Base-by-base conservation (phyloP, 176 grass and related monocot species). In the Paspalum vaginatum region DNA sequence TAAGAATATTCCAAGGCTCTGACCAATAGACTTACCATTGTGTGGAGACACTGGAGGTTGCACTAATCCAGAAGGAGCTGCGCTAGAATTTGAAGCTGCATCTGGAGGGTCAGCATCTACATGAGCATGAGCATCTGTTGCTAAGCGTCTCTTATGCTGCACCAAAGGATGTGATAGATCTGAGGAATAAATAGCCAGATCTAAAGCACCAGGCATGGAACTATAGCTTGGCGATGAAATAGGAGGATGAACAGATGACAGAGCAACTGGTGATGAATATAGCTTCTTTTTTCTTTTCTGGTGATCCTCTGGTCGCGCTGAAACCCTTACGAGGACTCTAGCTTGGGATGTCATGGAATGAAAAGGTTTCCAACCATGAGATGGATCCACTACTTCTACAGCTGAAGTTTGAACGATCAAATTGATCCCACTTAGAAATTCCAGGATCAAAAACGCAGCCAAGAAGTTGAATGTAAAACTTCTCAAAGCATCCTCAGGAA, bases 1-100 rank as follows among this genome's bases (percentile, higher is more conserved):
- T 21, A 59, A 84, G 39, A 75, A 66, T 45, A 40, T 72, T 70
- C 16, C 61, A 74, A 74, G 81, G 39, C 25, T 72, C 11, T 71
- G 63, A 43, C n/a, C 64, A 42, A 38, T 63, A 45, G 84, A 72
- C 74, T 82, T 79, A 94, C 92, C 89, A 80, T 83, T 65, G 70
- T 85, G 86, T 68, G 89, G 87, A 76, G 92, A 85, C 44, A 88
- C 54, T 82, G 92, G 92, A 58, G 92, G 89, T 75, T 91, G 55
- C 43, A 85, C 75, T 38, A 91, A 86, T 41, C 84, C 92, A 82
- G 81, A 82, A 78, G 92, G 92, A 72, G 87, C 81, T 60, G 88
- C 68, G 22, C 83, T 94, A 52, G 88, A 84, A 84, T 91, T 91
- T 11, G 58, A 94, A 82, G 83, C 32, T 89, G 83, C 41, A 58